Base-by-base conservation (phyloP, 257 asterid genomes). In the Ocimum tenuiflorum region DNA sequence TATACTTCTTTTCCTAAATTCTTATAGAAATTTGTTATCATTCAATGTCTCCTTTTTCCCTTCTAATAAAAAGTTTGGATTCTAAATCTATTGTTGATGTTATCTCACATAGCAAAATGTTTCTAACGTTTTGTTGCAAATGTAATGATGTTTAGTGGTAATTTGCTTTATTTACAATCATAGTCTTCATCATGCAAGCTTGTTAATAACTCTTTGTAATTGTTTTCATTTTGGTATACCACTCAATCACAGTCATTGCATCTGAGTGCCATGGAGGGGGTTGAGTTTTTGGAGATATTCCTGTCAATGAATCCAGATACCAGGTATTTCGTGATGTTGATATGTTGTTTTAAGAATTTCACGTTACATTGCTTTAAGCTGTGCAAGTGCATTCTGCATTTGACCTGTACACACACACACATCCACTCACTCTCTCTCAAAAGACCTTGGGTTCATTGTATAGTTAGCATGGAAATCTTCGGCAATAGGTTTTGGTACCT, bases 241-340 rank as follows among this genome's bases (percentile, higher is more conserved):
- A 70, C 61, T 61, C 49, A 15, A 57, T 74, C 73, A 63, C 92
- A 94, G 99, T 70, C 79, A 18, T 77, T 83, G 69, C 88, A 75
- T 75, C 73, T 94, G 82, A 94, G 80, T 73, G 75, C 87, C 63
- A 68, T 80, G 75, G 96, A 90, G 82, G 97, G 97, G 60, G 80
- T 90, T 23, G 92, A 80, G 52, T 77, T 85, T 74, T 79, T 94
- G 78, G 95, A 86, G 76, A 78, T 77, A 63, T 94, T 78, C 83
- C 92, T 94, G 47, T 78, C 83, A 18, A 94, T 94, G 99, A 83
- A 82, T 73, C 99, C 98, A n/a, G 87, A 88, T 69, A 17, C 80
- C 65, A 88, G 95, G 96, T 91, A 82, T 46, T 60, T 17, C 58
- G 27, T 6, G 29, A 46, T 50, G 29, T 39, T 57, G 9, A 38